Base-by-base conservation (phyloP, 208 protist species). In the Acanthamoeba healyi region DNA sequence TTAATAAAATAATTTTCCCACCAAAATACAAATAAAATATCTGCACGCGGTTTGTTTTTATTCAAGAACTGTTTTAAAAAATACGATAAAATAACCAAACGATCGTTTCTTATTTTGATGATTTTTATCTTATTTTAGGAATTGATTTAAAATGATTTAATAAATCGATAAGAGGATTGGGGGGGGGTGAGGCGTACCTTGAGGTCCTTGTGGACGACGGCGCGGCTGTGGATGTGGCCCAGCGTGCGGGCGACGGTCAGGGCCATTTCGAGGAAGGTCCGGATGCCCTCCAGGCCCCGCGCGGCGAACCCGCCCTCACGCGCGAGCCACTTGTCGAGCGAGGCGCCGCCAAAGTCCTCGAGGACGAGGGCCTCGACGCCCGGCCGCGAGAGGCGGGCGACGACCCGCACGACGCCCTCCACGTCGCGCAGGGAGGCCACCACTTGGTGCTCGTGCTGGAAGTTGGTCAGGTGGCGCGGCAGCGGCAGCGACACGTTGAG, bases 291-390 rank as follows among this genome's bases (percentile, higher is more conserved):
- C 4, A 22, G 2, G 38, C 77, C 77, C n/a, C 17, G 86, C 5
- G n/a, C 26, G 42, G 44, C 86, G 26, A 92, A 92, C 36, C 58
- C 19, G 26, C 86, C 86, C 26, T 92, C 86, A 3, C 86, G n/a
- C 2, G 56, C 36, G 38, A 92, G 86, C 86, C 86, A 92, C 86
- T 92, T 92, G 86, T 92, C 86, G 42, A 92, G 86, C 38, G 86
- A 77, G n/a, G 17, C 0, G 1, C 86, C 86, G 40, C 86, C 86
- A 74, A 92, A 92, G 86, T 92, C 86, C 49, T 92, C 86, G 0
- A 92, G n/a, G 10, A 92, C 86, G 24, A 92, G 86, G 36, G 86
- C 86, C 38, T 92, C 86, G 34, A 77, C 32, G 22, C 65, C 65
- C 26, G 86, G 86, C 29, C 56, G 61, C 29, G 86, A 92, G 26